Base-by-base conservation (phyloP, 2,329 filamentous ascomycete species). In the Hypoxylon sp. region DNA sequence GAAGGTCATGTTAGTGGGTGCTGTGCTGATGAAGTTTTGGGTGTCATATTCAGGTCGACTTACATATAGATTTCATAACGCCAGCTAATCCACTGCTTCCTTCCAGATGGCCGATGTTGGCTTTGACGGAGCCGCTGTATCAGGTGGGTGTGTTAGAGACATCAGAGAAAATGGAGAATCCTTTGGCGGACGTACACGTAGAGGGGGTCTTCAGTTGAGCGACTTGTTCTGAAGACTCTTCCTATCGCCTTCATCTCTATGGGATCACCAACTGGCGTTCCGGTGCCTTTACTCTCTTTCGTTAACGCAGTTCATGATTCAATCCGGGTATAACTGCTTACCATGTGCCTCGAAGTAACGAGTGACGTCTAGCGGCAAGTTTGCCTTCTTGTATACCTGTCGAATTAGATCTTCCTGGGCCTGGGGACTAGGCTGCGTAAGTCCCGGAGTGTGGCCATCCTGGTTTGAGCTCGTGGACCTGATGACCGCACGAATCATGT, bases 221-320 rank as follows among this genome's bases (percentile, higher is more conserved):
- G 51, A 26, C 47, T 58, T 1, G 51, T 29, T 21, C 60, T 64
- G 24, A 74, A 73, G 5, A 71, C 71, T 2, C 47, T 50, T 2
- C 64, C 59, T n/a, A 79, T 71, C 11, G 75, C 78, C n/a, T 66
- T 63, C 23, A 75, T 73, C 56, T 81, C 78, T 17, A 71, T 65
- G 0, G 75, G 74, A 52, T 81, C 78, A 7, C 78, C 79, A 1
- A 72, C 70, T 8, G 63, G 61, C 2, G 79, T 81, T 2, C 77
- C 77, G 0, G 78, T 79, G 6, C 77, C 77, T 69, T 15, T 27
- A 13, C 23, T 11, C 23, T 11, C 9, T 3, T 17, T 38, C 4
- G 11, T 55, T 40, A 48, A 45, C 49, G 24, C 24, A 3, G n/a
- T 53, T 31, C 26, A 5, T n/a, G 13, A n/a, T 6, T n/a, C 38